Evolutionary conservation across 2,329 filamentous ascomycete species (phyloP), one percentile per base, ranked within the genome.

Genomic region (Diplodia seriata): DNA sequence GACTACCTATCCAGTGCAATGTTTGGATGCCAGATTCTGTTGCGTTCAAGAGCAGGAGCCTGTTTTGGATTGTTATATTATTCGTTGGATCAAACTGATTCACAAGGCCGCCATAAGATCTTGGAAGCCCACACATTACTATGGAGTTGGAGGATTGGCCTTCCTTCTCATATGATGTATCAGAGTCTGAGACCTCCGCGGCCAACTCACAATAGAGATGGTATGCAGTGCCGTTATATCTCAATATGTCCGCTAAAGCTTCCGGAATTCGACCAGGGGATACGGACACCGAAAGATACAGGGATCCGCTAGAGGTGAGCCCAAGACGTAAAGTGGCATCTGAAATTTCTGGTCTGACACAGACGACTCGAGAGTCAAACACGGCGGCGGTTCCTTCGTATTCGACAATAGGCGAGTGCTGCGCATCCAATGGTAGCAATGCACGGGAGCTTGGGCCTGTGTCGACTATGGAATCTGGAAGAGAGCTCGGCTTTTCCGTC

Each of bases 11-110:
- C 38, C 38, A 43, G 2, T 26, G 23, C 23, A 2, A 26, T 26
- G 2, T 0, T 26, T 26, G 2, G 23, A 2, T 2, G 3, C 3
- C 0, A 3, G 3, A 26, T 2, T 15, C 15, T 15, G 38, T 43
- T 15, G 18, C 38, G 14, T 14, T 43, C 14, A 18, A 15, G 2
- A 15, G 15, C 15, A 7, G 8, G 31, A 33, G 3, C 8, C 4
- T 43, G 1, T 7, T 43, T 43, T 43, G 12, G 5, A 43, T 6
- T 18, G 38, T 43, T 43, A 6, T 5, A 1, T 43, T 43, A 14
- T 43, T 43, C 6, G 38, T 43, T 15, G 3, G 38, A 18, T 43
- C 38, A 15, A 43, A 43, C 2, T 43, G 38, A 6, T 43, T 43
- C 38, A 43, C 3, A 15, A 43, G 12, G 12, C 38, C 38, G 15